Evolutionary conservation across 2,329 filamentous ascomycete species (phyloP).

Genomic region (Aphanocladium album): DNA sequence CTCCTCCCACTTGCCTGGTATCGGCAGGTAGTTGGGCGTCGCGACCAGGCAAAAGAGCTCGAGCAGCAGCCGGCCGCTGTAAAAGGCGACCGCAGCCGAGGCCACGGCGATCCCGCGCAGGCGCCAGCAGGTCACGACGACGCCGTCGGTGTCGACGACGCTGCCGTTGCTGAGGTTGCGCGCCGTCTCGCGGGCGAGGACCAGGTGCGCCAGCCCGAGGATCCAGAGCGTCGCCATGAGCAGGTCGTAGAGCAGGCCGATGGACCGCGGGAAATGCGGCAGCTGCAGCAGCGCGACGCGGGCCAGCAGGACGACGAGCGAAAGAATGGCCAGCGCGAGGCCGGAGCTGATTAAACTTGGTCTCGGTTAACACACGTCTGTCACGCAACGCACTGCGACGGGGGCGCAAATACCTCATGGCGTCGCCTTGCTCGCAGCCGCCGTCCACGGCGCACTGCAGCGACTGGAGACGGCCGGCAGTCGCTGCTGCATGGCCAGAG

Average conservation of each 20-base stretch:
- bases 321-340: constrained; percentile 26
- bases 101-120: constrained; percentile 1
- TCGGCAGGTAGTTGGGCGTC: neutral
- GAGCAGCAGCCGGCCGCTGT: neutral
- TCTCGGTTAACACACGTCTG: neutral
- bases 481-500: neutral
- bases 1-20: neutral
- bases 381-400: neutral
- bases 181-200: neutral
- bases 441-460: neutral
- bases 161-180: neutral
- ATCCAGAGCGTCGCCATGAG: constrained; percentile 25
- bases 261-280: constrained; percentile 19
- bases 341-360: constrained; percentile 24
- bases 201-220: constrained; percentile 16
- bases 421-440: neutral
- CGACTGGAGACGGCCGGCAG: neutral
- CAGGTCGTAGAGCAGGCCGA: constrained; percentile 25
- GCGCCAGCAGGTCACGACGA: constrained; percentile 1
- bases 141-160: neutral
- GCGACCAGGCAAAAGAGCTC: neutral
- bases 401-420: neutral
- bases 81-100: neutral
- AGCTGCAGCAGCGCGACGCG: constrained; percentile 21
- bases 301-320: constrained; percentile 23